A percentile compares a stretch with the other conserved stretches of the same genome.
Evolutionary conservation across 164 flowering plant genomes (phyloP).

Genomic region (Dillenia suffruticosa): DNA sequence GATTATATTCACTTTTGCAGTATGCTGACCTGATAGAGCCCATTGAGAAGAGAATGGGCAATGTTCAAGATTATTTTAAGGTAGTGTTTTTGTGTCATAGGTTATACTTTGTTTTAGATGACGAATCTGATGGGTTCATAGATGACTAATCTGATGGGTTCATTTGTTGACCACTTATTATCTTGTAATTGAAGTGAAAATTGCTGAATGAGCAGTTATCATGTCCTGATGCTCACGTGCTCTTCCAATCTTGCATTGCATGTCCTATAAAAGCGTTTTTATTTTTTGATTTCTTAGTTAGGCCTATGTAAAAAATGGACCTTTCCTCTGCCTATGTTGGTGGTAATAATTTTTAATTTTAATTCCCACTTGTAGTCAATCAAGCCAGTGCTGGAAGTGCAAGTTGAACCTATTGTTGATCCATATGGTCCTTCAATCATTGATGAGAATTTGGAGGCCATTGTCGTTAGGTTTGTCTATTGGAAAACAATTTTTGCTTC

Average conservation of each 20-base stretch:
- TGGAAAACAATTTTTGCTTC: not conserved
- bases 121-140: not conserved
- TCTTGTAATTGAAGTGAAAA: not conserved
- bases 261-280: not conserved
- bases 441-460: conserved; percentile 87
- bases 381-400: conserved; percentile 68
- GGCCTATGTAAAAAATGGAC: not conserved
- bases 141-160: not conserved
- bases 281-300: not conserved
- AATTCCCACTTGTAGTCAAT: conserved; percentile 41
- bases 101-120: not conserved
- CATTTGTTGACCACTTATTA: not conserved
- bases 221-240: not conserved
- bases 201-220: not conserved
- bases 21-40: conserved; percentile 72
- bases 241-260: not conserved
- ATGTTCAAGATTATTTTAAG: conserved; percentile 75
- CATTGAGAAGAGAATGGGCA: conserved; percentile 61
- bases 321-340: not conserved
- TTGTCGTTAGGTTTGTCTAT: conserved; percentile 72
- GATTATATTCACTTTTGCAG: conserved; percentile 29
- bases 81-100: conserved; percentile 24
- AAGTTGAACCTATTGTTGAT: conserved; percentile 80
- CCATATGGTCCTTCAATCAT: conserved; percentile 95
- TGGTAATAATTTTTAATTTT: not conserved